Evolutionary conservation across 371 early-diverging fungal species (phyloP), one percentile per base, ranked within the genome.

Genomic region (Entomophthora muscae): DNA sequence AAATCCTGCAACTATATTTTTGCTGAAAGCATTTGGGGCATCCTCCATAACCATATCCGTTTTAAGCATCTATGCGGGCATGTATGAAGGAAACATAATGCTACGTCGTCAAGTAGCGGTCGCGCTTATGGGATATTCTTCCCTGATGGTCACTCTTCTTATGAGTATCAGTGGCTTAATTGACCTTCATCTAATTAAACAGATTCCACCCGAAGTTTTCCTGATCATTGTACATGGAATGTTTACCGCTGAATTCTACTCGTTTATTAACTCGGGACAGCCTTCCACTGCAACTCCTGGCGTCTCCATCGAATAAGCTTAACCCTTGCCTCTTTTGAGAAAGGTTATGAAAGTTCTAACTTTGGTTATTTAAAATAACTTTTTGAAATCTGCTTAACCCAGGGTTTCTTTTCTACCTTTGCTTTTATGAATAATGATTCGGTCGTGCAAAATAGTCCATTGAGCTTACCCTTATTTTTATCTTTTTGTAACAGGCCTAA

Each of bases 81-180:
- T 32, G 21, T 31, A 32, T 12, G 61, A 61, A 31, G 61, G 42
- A 33, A 61, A 32, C 24, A 10, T 12, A 10, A 23, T 42, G 5
- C 42, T 61, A 42, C 61, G 61, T 51, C 31, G 42, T 29, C 61
- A 61, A 33, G 61, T 61, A 10, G 61, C 61, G 10, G 23, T 61
- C 12, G 61, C 42, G 17, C 42, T 61, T 5, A 61, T 61, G 61
- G 61, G 61, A 2, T 61, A 61, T 30, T 61, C 61, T n/a, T 61
- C 61, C 10, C 26, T 61, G 61, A 61, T 61, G 61, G 42, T 61
- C 28, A 61, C 61, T 32, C 13, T 61, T 21, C 42, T 61, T 22
- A 12, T 61, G 22, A 28, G n/a, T 23, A 61, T 21, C 3, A 61
- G 42, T 10, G 30, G 42, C 3, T 24, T 61, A 3, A 28, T 61